A percentile compares a stretch with the other conserved stretches of the same genome.
These are phyloP conservation scores for Hibiscus tridactylites DNA, from an alignment of 345 rosid species.

Conservation along the genomic window DNA sequence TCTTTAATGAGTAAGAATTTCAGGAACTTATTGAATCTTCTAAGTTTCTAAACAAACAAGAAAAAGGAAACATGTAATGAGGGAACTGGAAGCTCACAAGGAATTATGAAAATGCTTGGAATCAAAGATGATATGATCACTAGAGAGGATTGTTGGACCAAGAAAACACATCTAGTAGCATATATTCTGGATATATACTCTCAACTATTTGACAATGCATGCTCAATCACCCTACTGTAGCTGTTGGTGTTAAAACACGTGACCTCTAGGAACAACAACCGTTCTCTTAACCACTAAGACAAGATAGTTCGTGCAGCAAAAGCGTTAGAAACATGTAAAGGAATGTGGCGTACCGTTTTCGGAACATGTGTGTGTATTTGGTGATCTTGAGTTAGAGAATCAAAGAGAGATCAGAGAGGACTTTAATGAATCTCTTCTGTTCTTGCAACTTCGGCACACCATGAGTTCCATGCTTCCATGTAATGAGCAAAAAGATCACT, in stretches of 20 bases:
- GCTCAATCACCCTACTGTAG: too few relatives aligned
- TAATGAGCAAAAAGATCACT: slow-evolving; percentile 61
- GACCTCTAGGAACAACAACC: too few relatives aligned
- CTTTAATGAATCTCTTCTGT: slow-evolving; percentile 26
- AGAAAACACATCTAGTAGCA: slow-evolving; percentile 15
- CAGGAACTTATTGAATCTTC: slow-evolving; percentile 4
- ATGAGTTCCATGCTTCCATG: slow-evolving; percentile 58
- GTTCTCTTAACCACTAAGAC: too few relatives aligned
- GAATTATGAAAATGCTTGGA: not conserved
- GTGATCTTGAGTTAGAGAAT: slow-evolving; percentile 11
- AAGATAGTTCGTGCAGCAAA: not conserved
- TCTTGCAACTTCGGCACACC: slow-evolving; percentile 44
- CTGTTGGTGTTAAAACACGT: too few relatives aligned
- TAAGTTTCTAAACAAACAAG: not conserved
- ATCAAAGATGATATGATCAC: slow-evolving; percentile 1
- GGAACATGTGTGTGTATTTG: not conserved
- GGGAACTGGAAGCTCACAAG: not conserved
- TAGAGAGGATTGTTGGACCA: not conserved
- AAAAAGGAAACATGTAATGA: not conserved
- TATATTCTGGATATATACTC: too few relatives aligned
- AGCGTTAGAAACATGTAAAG: not conserved
- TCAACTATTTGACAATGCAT: too few relatives aligned
- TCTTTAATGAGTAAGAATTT: not conserved
- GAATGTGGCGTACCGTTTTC: slow-evolving; percentile 8
- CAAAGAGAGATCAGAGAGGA: not conserved